Evolutionary conservation across 2,329 filamentous ascomycete genomes (phyloP).

Genomic region (Penicillium griseofulvum): DNA sequence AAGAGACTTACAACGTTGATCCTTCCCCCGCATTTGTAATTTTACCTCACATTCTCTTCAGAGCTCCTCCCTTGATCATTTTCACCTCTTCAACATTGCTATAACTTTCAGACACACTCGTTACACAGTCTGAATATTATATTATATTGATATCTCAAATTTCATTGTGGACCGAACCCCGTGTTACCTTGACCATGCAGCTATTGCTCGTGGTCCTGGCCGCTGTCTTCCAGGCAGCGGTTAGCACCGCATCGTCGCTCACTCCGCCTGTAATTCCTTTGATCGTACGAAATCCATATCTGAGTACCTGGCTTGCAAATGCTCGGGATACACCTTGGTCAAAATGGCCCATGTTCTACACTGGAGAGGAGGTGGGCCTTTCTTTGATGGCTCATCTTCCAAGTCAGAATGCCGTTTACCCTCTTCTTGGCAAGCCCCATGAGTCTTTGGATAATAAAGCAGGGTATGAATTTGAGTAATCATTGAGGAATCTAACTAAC

Average conservation of each 20-base stretch:
- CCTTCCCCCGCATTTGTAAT: slow-evolving; percentile 20
- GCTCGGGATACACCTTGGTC: slow-evolving; percentile 75
- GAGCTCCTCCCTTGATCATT: not conserved
- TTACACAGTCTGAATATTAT: slow-evolving; percentile 3
- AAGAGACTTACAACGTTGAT: slow-evolving; percentile 5
- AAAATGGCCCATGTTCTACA: slow-evolving; percentile 85
- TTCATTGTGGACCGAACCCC: not conserved
- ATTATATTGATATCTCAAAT: not conserved
- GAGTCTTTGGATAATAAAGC: slow-evolving; percentile 53
- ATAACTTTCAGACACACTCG: not conserved
- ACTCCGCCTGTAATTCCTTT: slow-evolving; percentile 68
- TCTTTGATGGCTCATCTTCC: slow-evolving; percentile 62
- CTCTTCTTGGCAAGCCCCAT: slow-evolving; percentile 64
- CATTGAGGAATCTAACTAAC: slow-evolving; percentile 6
- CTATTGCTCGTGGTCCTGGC: slow-evolving; percentile 32
- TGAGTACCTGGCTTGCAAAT: slow-evolving; percentile 71
- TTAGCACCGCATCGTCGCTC: slow-evolving; percentile 51
- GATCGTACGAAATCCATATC: slow-evolving; percentile 72
- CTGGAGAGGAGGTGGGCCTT: slow-evolving; percentile 66
- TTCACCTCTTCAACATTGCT: not conserved
- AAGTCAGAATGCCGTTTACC: slow-evolving; percentile 59
- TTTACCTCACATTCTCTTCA: not conserved
- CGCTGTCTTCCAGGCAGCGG: slow-evolving; percentile 41
- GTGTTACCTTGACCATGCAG: slow-evolving; percentile 28
- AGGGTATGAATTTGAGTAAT: slow-evolving; percentile 33